phyloP scores from a whole-genome alignment of 345 rosid species.

The Diplotaxis tenuifolia region DNA sequence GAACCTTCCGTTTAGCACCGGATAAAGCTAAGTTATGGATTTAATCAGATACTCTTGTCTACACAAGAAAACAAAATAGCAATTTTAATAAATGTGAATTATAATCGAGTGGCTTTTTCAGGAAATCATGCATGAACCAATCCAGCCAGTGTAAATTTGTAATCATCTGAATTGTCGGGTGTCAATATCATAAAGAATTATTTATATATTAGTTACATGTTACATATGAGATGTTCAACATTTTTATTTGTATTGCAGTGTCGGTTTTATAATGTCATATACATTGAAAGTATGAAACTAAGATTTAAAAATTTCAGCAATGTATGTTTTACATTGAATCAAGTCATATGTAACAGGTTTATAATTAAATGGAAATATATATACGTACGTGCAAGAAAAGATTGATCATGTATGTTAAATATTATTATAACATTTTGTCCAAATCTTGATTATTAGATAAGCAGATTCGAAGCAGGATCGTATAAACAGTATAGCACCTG shows the following conservation, averaged over 20 bases:
- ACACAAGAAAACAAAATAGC: constrained; percentile 1
- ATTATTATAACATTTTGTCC: background rate
- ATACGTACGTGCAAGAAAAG: background rate
- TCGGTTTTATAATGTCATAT: constrained; percentile 14
- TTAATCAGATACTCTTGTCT: constrained; percentile 18
- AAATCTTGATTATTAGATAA: background rate
- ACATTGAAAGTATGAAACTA: background rate
- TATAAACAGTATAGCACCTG: background rate
- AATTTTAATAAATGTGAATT: background rate
- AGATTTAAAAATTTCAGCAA: background rate
- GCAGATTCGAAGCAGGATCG: background rate
- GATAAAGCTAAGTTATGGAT: constrained; percentile 9
- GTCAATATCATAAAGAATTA: background rate
- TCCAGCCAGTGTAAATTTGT: constrained; percentile 20
- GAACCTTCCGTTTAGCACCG: constrained; percentile 24
- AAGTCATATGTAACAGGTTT: background rate
- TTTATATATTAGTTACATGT: background rate
- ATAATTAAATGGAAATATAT: background rate
- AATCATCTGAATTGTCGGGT: constrained; percentile 10
- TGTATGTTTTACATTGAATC: background rate
- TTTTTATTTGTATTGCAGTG: background rate
- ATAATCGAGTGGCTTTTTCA: background rate
- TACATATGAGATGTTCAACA: background rate
- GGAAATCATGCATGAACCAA: constrained; percentile 29
- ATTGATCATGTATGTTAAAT: background rate